A percentile compares a stretch with the other conserved stretches of the same genome.
Conservation (phyloP, 2,329 filamentous ascomycete species). For the Aspergillus hiratsukae region DNA sequence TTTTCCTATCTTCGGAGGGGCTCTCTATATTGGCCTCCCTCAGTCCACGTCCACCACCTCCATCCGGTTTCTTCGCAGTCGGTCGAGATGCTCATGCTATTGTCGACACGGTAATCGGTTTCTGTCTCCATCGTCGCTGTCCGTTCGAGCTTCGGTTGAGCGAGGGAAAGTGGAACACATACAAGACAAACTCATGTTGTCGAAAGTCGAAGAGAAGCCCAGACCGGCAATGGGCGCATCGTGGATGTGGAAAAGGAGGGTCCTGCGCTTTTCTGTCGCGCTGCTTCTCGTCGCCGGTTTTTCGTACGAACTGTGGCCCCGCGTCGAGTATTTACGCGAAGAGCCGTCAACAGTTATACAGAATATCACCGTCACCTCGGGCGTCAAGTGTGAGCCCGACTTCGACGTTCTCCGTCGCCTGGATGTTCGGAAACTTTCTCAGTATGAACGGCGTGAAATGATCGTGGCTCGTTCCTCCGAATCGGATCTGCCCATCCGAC, state of each 20-base stretch:
- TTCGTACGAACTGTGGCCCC: conserved; percentile 24
- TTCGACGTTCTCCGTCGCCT: conserved; percentile 20
- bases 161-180: neutral
- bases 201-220: conserved; percentile 21
- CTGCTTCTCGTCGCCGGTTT: conserved; percentile 23
- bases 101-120: conserved; percentile 9
- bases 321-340: conserved; percentile 8
- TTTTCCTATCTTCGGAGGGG: neutral
- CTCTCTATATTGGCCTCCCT: neutral
- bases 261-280: conserved; percentile 25
- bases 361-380: conserved; percentile 28
- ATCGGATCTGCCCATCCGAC: conserved; percentile 22
- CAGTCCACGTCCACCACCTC: neutral
- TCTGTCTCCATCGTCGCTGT: conserved; percentile 5
- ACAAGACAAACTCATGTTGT: conserved; percentile 17
- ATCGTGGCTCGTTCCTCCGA: conserved; percentile 20
- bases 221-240: conserved; percentile 20
- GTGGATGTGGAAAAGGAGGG: conserved; percentile 30
- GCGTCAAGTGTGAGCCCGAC: conserved; percentile 26
- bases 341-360: conserved; percentile 10
- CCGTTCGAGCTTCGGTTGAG: neutral
- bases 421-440: conserved; percentile 22
- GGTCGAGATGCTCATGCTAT: conserved; percentile 16
- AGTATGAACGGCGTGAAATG: conserved; percentile 30
- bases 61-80: conserved; percentile 1